Percentiles rank a stretch among this genome's conserved stretches.
These are phyloP conservation scores for Flaveria linearis DNA, from an alignment of 129 eudicot genomes.

Conservation along the genomic window DNA sequence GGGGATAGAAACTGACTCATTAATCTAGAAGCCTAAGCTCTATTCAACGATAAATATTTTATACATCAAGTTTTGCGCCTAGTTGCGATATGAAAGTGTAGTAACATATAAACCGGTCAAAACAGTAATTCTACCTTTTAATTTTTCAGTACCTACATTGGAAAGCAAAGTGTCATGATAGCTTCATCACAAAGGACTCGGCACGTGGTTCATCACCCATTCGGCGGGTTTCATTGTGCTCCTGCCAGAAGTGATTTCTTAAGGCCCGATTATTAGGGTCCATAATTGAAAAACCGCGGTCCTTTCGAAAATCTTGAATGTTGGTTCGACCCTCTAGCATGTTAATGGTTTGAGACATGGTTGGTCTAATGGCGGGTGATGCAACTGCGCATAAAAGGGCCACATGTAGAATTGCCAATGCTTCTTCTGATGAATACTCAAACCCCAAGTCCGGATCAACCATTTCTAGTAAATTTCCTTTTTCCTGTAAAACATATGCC, in stretches of 20 bases:
- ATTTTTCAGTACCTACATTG: no score
- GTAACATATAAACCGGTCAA: no score
- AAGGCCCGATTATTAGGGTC: constrained; percentile 43
- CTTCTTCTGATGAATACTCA: constrained; percentile 60
- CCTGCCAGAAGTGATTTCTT: constrained; percentile 72
- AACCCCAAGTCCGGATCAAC: constrained; percentile 87
- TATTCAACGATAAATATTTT: constrained; percentile 20
- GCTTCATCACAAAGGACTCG: constrained; percentile 37
- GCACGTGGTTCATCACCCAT: constrained; percentile 35
- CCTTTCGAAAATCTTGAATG: constrained; percentile 59
- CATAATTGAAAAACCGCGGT: constrained; percentile 51
- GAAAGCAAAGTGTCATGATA: no score
- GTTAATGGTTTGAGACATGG: constrained; percentile 76
- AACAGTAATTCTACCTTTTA: no score
- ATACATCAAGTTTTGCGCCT: background rate
- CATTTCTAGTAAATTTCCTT: constrained; percentile 58
- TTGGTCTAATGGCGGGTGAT: constrained; percentile 70
- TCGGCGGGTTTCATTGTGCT: constrained; percentile 42
- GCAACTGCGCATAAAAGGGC: constrained; percentile 75
- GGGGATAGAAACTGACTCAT: no score
- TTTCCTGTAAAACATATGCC: constrained; percentile 70
- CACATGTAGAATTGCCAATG: constrained; percentile 56
- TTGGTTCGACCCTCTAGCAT: constrained; percentile 72
- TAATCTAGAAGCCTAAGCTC: constrained; percentile 69
- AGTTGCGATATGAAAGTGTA: background rate